Percentiles rank a stretch among this genome's conserved stretches.
phyloP scores from a whole-genome alignment of 805 yeast genomes.

The Metschnikowia dekortorum region DNA sequence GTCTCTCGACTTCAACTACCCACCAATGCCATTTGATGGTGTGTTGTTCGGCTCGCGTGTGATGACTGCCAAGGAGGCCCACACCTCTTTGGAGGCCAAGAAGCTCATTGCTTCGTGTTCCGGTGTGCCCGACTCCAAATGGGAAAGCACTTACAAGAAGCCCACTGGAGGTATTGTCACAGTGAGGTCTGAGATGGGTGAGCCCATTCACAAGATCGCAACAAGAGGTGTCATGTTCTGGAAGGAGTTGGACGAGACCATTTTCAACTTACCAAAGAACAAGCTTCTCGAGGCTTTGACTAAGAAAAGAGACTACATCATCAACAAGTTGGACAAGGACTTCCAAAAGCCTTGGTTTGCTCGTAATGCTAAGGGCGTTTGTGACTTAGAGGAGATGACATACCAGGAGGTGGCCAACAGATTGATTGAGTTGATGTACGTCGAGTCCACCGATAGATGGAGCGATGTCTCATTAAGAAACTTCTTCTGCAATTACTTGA shows the following conservation, averaged over 20 bases:
- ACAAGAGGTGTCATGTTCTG: slow-evolving; percentile 96
- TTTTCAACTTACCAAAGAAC: slow-evolving; percentile 86
- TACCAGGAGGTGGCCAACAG: slow-evolving; percentile 87
- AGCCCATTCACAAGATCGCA: slow-evolving; percentile 97
- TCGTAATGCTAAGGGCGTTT: slow-evolving; percentile 66
- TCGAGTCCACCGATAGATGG: slow-evolving; percentile 77
- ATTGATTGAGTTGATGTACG: slow-evolving; percentile 83
- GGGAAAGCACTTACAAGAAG: slow-evolving; percentile 93
- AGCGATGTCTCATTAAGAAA: slow-evolving; percentile 81
- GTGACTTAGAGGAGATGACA: slow-evolving; percentile 94
- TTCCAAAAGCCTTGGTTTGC: slow-evolving; percentile 99
- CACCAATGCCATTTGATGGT: slow-evolving; percentile 99
- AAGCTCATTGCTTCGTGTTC: slow-evolving; percentile 83
- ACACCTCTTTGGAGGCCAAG: slow-evolving; percentile 91
- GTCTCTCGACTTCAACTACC: slow-evolving; percentile 83
- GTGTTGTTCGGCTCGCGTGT: slow-evolving; percentile 93
- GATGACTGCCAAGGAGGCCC: slow-evolving; percentile 95
- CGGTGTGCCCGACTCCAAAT: slow-evolving; percentile 82
- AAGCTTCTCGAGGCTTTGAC: slow-evolving; percentile 76
- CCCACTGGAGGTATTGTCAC: slow-evolving; percentile 97
- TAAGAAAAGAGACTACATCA: slow-evolving; percentile 83
- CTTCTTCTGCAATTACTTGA: slow-evolving; percentile 79
- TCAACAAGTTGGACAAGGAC: slow-evolving; percentile 82
- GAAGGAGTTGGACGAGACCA: slow-evolving; percentile 94
- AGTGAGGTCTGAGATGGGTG: slow-evolving; percentile 98